Percentiles rank a stretch among this genome's conserved stretches.
phyloP scores from a whole-genome alignment of 1,284 basidiomycete species.

The Ceratobasidium papillatum region DNA sequence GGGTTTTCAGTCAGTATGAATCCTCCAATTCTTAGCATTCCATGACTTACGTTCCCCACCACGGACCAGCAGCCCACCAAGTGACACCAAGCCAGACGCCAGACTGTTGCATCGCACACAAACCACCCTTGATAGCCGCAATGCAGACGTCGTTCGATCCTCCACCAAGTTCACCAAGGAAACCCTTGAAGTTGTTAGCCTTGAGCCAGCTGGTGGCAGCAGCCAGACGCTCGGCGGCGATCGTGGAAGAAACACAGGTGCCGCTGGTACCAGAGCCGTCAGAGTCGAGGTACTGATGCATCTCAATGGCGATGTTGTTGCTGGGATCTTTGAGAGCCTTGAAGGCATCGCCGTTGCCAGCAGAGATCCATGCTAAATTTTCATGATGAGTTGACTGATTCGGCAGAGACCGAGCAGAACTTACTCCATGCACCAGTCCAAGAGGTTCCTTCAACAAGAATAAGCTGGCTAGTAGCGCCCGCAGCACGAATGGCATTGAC shows the following conservation, averaged over 20 bases:
- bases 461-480: conserved; percentile 66
- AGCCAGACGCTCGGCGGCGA: conserved; percentile 65
- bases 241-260: conserved; percentile 66
- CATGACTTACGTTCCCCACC: conserved; percentile 32
- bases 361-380: conserved; percentile 60
- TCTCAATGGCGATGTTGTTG: conserved; percentile 71
- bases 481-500: conserved; percentile 69
- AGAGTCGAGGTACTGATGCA: conserved; percentile 75
- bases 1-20: too few species aligned
- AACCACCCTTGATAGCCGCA: conserved; percentile 62
- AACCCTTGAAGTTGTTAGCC: conserved; percentile 66
- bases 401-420: background rate
- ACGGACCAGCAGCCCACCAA: conserved; percentile 45
- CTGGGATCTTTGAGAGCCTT: conserved; percentile 63
- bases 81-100: conserved; percentile 65
- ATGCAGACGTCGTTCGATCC: conserved; percentile 64
- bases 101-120: conserved; percentile 66
- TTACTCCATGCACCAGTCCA: conserved; percentile 54
- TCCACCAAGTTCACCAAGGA: conserved; percentile 70
- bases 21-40: too few species aligned
- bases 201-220: conserved; percentile 67
- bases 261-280: conserved; percentile 67
- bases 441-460: conserved; percentile 55
- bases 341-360: conserved; percentile 66
- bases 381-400: background rate